Evolutionary conservation across 176 grass and related monocot species (phyloP).

Genomic region (Paspalum notatum): DNA sequence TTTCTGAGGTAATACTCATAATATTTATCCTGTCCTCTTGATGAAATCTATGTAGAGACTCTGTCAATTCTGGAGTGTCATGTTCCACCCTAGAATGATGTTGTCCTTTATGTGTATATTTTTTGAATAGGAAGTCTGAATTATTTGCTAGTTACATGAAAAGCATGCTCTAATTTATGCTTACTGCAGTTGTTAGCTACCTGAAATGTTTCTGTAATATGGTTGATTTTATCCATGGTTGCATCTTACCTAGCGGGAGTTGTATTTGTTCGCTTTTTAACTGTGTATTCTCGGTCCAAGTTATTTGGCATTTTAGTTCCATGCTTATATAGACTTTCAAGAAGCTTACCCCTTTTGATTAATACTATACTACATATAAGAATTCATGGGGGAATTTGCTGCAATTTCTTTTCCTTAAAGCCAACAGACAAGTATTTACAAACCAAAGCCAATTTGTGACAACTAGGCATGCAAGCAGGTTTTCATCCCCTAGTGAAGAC

Average conservation of each 20-base stretch:
- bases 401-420: neutral
- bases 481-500: neutral
- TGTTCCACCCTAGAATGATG: neutral
- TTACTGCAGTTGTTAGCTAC: neutral
- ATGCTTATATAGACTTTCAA: neutral
- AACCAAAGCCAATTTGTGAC: too few species aligned
- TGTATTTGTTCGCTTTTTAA: neutral
- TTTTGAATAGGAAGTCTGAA: neutral
- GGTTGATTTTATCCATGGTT: neutral
- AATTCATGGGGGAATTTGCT: neutral
- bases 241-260: slow-evolving; percentile 11
- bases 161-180: slow-evolving; percentile 1
- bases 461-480: too few species aligned
- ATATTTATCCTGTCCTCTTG: neutral
- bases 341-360: neutral
- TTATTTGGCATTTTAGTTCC: neutral
- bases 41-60: slow-evolving; percentile 16
- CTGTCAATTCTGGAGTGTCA: neutral
- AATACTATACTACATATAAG: too few species aligned
- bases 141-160: neutral
- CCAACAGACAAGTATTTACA: neutral
- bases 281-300: neutral
- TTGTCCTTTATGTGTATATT: neutral
- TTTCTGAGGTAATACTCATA: slow-evolving; percentile 67
- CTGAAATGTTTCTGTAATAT: neutral